phyloP scores from a whole-genome alignment of 2,329 filamentous ascomycete species.

The Graphilbum fragrans region DNA sequence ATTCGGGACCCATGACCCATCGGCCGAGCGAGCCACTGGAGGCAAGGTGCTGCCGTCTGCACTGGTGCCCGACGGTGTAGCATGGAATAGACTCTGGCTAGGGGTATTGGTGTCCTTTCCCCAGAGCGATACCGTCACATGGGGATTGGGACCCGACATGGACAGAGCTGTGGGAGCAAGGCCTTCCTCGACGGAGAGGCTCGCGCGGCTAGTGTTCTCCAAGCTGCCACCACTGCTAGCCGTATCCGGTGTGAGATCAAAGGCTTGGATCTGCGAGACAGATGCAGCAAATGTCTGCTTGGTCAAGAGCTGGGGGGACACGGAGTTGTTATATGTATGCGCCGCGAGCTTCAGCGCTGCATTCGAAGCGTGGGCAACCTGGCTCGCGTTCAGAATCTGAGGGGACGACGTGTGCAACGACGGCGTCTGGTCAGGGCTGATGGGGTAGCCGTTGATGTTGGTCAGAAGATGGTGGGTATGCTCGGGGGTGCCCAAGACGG shows the following conservation, averaged over 20 bases:
- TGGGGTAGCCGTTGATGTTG: constrained; percentile 23
- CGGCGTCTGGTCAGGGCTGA: constrained; percentile 40
- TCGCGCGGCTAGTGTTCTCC: constrained; percentile 5
- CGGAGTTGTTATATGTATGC: constrained; percentile 18
- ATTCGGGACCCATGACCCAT: constrained; percentile 29
- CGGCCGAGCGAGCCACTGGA: constrained; percentile 22
- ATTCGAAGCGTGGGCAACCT: constrained; percentile 10
- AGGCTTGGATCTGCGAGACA: constrained; percentile 11
- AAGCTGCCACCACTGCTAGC: constrained; percentile 29
- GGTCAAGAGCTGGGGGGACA: constrained; percentile 29
- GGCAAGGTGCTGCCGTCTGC: constrained; percentile 19
- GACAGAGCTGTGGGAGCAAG: constrained; percentile 17
- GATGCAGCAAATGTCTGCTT: constrained; percentile 23
- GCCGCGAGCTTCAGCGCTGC: neutral
- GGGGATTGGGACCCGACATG: constrained; percentile 38
- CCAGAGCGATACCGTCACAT: constrained; percentile 45
- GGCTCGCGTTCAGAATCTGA: constrained; percentile 7
- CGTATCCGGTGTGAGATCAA: constrained; percentile 35
- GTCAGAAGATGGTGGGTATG: constrained; percentile 11
- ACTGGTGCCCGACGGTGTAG: neutral
- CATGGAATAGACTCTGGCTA: neutral
- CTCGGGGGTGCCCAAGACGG: constrained; percentile 5
- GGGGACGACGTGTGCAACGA: constrained; percentile 34
- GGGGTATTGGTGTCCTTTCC: constrained; percentile 22
- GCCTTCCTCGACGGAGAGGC: constrained; percentile 35